Base-by-base conservation (phyloP, 306 rosid genomes). In the Rubus parviflorus region DNA sequence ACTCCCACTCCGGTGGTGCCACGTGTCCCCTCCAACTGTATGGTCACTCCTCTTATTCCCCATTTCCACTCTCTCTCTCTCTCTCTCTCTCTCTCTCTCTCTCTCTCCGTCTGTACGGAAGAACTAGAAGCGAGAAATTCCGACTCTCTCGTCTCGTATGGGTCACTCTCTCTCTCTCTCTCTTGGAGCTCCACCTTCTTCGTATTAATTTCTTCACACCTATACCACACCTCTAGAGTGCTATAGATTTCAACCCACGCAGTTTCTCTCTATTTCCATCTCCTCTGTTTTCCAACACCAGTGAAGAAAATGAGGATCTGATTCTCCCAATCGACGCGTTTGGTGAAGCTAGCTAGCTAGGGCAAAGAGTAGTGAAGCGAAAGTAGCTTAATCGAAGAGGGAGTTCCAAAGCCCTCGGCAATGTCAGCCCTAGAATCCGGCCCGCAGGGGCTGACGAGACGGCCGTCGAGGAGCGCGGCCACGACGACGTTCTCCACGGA, bases 391-490 rank as follows among this genome's bases (percentile, higher is more conserved):
- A 11, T 25, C 41, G 41, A 17, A 56, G 62, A 56, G 6, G 35
- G 62, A 20, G 20, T 56, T 20, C 62, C 6, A 25, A 11, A 60
- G 40, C 66, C 72, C 72, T 38, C 78, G 46, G 80, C 63, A 72
- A 91, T 94, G 98, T 83, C 93, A 81, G 85, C 62, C 80, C 81
- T 62, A 56, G 96, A 90, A 77, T 45, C 83, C 20, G 84, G 84
- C 23, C 86, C 89, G 0, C 87, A 74, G 38, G 75, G 86, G 57
- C 93, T 94, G 49, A 80, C 86, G 35, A 84, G 98, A 75, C 86
- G 95, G 81, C 97, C 95, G 10, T 90, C 97, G 15, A 87, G 97
- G 30, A 90, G 97, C 67, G 95, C 97, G 9, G 96, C 95, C 60
- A 85, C 86, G 72, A 92, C 98, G 5, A 86, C 89, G 19, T 89